Evolutionary conservation across 78 protist species (phyloP), one percentile per base, ranked within the genome.

Genomic region (Dictyostelium capitatum): DNA sequence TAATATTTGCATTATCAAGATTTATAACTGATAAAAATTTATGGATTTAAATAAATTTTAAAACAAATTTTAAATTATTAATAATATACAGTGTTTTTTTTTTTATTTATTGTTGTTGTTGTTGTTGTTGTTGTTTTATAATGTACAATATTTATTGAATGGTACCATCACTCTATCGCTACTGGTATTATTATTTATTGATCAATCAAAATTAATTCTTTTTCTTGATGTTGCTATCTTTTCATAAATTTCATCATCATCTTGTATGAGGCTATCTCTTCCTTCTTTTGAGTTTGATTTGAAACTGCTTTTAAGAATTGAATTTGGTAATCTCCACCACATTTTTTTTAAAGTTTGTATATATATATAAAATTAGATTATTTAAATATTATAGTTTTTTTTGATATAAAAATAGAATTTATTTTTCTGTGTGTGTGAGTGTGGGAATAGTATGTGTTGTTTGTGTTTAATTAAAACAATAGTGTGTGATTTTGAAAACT

Each of bases 1-100:
- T 72, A 11, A 32, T 83, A 5, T 83, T 83, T 83, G 65, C 90
- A 54, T 73, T 83, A 17, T 83, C 90, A 28, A 83, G 64, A 83
- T 83, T 83, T 53, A 50, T 72, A 50, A 51, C 77, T 7, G 20
- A 23, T 23, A n/a, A n/a, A 62, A 37, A 62, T 56, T 32, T 15
- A 30, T 77, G 59, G 54, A 17, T 6, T 4, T 12, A 17, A 37
- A 37, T 17, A 25, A 74, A 47, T 48, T 50, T 12, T 5, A 28
- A 73, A 20, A 73, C 5, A 73, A 0, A 48, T 19, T 19, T 30
- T 54, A 37, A 79, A 6, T 46, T 28, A 72, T 25, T 32, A 20
- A 72, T 20, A 37, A 8, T 47, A n/a, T 9, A 25, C 17, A 15
- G 1, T 43, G 4, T 9, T 50, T 48, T 48, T 23, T n/a, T n/a